Evolutionary conservation across 257 asterid species (phyloP), one percentile per base, ranked within the genome.

Genomic region (Capsicum baccatum): DNA sequence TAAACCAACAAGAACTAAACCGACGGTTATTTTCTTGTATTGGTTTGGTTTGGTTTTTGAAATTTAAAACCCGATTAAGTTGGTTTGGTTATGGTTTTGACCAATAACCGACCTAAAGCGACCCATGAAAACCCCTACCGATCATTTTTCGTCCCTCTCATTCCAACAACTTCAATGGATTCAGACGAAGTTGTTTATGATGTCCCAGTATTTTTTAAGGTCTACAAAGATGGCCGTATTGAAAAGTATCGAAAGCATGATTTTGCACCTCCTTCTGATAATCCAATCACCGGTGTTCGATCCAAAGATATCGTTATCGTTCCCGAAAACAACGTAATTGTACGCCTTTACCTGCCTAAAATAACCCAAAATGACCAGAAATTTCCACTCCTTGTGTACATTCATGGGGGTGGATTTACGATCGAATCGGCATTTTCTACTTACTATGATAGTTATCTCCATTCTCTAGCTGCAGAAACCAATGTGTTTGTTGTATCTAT

Each of bases 351-450:
- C 94, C 94, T 91, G 81, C 97, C 97, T 42, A 83, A 78, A 35
- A 56, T 87, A 63, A 3, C 88, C 84, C 26, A 17, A 0, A 21
- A 84, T 4, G 87, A 54, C 33, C 83, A 68, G 13, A 92, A 89
- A 50, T 92, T 90, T 10, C 97, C 97, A 19, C 87, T 96, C 68
- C 63, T 94, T 71, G 63, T 94, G 82, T 93, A 94, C 92, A 11
- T 86, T 88, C 99, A 96, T 90, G 99, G 99, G 50, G 99, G 98
- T 54, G 99, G 73, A 5, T 94, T 92, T 86, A 56, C 79, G 0
- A 68, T 90, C 50, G 89, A 89, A 78, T 94, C 98, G 0, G 92
- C 97, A 1, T 91, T 93, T 89, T 91, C 97, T 10, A 62, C 93
- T 0, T 0, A 8, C 1, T 94, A 94, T 84, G 94, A 89, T 84